A percentile compares a stretch with the other conserved stretches of the same genome.
Conservation (phyloP, 106 monocot species). For the Gastrodia elata region DNA sequence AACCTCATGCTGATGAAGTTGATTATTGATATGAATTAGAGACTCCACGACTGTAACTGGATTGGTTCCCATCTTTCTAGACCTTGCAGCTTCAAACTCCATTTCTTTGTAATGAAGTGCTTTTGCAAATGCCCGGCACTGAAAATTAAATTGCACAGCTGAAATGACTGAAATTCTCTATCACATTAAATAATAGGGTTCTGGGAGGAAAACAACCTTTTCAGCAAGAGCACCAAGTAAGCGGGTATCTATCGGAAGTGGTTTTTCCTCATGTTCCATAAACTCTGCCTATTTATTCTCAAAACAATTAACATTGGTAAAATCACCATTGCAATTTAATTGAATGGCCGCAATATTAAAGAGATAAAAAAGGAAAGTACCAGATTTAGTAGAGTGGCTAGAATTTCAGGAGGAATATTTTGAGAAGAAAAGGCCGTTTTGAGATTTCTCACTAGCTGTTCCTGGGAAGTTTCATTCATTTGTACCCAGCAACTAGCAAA, state of each 20-base stretch:
- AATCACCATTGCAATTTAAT: not conserved
- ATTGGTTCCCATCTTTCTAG: constrained; percentile 94
- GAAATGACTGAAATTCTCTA: not conserved
- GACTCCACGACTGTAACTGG: constrained; percentile 96
- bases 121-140: constrained; percentile 99
- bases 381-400: constrained; percentile 88
- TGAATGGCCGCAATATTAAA: not conserved
- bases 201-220: constrained; percentile 38
- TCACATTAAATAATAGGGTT: not conserved
- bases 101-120: constrained; percentile 99
- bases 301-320: constrained; percentile 2
- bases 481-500: constrained; percentile 99
- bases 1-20: constrained; percentile 98
- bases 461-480: constrained; percentile 85
- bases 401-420: constrained; percentile 98
- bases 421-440: constrained; percentile 95
- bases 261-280: constrained; percentile 99
- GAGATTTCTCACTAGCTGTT: constrained; percentile 86
- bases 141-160: constrained; percentile 5
- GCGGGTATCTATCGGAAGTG: constrained; percentile 99
- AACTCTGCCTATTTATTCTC: constrained; percentile 77
- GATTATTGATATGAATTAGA: constrained; percentile 98
- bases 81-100: constrained; percentile 95
- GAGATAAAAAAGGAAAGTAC: constrained; percentile 20
- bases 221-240: constrained; percentile 98